Evolutionary conservation across 108 stramenopile genomes (phyloP).

Genomic region (Discostella pseudostelligera): DNA sequence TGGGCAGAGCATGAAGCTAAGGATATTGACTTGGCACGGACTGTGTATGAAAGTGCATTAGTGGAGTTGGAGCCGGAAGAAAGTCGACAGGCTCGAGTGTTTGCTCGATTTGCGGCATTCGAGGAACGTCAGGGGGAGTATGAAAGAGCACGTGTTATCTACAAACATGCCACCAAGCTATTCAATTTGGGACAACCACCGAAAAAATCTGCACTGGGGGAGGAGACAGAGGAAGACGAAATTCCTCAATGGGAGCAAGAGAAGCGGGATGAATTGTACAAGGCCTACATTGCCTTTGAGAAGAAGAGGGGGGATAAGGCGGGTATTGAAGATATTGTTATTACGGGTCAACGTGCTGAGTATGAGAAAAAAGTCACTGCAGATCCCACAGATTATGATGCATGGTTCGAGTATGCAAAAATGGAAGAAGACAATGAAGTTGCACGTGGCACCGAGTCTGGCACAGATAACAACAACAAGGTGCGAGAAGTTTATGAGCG

Average conservation of each 20-base stretch:
- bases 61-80: constrained; percentile 93
- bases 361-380: constrained; percentile 79
- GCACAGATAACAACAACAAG: constrained; percentile 21
- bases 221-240: constrained; percentile 44
- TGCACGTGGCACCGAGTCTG: constrained; percentile 9
- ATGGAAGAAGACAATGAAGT: constrained; percentile 85
- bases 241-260: constrained; percentile 66
- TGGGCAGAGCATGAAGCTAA: constrained; percentile 98
- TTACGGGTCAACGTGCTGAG: constrained; percentile 82
- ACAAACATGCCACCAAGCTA: constrained; percentile 90
- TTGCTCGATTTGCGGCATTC: constrained; percentile 84
- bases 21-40: constrained; percentile 88
- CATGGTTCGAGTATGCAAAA: constrained; percentile 97
- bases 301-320: constrained; percentile 94
- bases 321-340: constrained; percentile 89
- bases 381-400: constrained; percentile 93
- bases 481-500: constrained; percentile 93
- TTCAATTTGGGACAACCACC: constrained; percentile 70
- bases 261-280: constrained; percentile 89
- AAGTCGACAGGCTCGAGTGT: constrained; percentile 74
- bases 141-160: constrained; percentile 96
- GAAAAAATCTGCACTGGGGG: constrained; percentile 16
- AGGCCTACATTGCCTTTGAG: constrained; percentile 95
- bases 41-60: constrained; percentile 91
- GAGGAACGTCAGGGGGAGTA: constrained; percentile 97